Base-by-base conservation (phyloP, 2,329 filamentous ascomycete species). In the Drechslera avenae region DNA sequence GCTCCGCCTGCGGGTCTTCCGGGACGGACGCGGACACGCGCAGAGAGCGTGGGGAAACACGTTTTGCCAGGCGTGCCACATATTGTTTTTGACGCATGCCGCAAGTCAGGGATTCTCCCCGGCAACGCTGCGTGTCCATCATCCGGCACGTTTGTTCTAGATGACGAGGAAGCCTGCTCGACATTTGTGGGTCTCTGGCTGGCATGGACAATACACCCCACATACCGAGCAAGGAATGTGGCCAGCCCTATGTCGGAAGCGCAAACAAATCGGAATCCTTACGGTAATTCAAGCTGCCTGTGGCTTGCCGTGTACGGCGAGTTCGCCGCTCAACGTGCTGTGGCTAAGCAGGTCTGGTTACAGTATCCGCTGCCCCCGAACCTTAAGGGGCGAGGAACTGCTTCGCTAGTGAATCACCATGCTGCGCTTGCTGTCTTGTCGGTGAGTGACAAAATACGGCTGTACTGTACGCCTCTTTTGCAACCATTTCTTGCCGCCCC, bases 1-100 rank as follows among this genome's bases (percentile, higher is more conserved):
- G 44, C 48, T 45, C 39, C 50, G 61, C 40, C 40, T 46, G 62
- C 63, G 62, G 59, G 63, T 46, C 64, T 59, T 39, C 51, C 64
- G 61, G 54, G 55, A 60, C 58, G 63, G 60, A 47, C 41, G 57
- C 57, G 60, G 54, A 58, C 56, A 60, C 54, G 59, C 59, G 56
- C 59, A 64, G 64, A 67, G 65, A 64, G 64, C 68, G 65, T 69
- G 68, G 68, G 68, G 66, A 69, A 68, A 39, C 63, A 64, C 62
- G 61, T 66, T 62, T 57, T 65, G 34, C 53, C 53, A 50, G 23
- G 45, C 44, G 58, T 60, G 60, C 60, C 61, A 62, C 62, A 42
- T 54, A 50, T 56, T 28, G 26, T 28, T 28, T 50, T 58, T 55
- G 56, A 59, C 57, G 49, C 33, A 45, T 55, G 53, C 55, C 52